Percentiles rank a stretch among this genome's conserved stretches.
These are phyloP conservation scores for Backusella tuberculispora DNA, from an alignment of 192 early-diverging fungal species.

Conservation along the genomic window DNA sequence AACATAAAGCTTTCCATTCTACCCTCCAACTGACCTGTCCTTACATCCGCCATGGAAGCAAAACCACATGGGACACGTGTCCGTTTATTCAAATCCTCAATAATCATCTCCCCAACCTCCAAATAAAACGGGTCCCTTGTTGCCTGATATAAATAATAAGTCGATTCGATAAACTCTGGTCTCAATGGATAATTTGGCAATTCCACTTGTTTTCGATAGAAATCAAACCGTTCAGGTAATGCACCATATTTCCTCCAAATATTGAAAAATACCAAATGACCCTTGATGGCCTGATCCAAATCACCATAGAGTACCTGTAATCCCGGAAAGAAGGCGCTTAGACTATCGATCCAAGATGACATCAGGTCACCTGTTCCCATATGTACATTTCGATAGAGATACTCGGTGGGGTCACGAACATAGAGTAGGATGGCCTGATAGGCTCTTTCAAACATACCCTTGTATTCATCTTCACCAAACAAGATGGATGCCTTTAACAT, in stretches of 20 bases:
- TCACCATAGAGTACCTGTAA: slow-evolving; percentile 90
- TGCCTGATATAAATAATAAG: slow-evolving; percentile 90
- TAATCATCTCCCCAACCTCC: slow-evolving; percentile 84
- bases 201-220: slow-evolving; percentile 61
- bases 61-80: slow-evolving; percentile 82
- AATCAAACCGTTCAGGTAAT: slow-evolving; percentile 89
- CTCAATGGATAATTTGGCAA: slow-evolving; percentile 83
- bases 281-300: slow-evolving; percentile 76
- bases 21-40: slow-evolving; percentile 65
- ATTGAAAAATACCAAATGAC: slow-evolving; percentile 83
- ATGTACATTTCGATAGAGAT: slow-evolving; percentile 87
- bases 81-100: slow-evolving; percentile 76
- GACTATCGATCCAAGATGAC: slow-evolving; percentile 85
- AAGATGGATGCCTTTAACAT: slow-evolving; percentile 86
- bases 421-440: slow-evolving; percentile 71
- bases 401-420: slow-evolving; percentile 69
- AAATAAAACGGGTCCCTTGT: slow-evolving; percentile 91
- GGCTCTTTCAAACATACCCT: slow-evolving; percentile 72
- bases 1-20: slow-evolving; percentile 96
- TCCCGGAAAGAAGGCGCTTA: slow-evolving; percentile 94
- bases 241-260: slow-evolving; percentile 87
- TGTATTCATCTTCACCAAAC: slow-evolving; percentile 82
- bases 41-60: slow-evolving; percentile 70
- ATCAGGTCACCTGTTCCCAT: slow-evolving; percentile 69
- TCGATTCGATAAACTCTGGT: slow-evolving; percentile 96